These are phyloP conservation scores for maize (Zea mays) DNA, from an alignment of 176 grass and related monocot genomes.

Conservation along the genomic window DNA sequence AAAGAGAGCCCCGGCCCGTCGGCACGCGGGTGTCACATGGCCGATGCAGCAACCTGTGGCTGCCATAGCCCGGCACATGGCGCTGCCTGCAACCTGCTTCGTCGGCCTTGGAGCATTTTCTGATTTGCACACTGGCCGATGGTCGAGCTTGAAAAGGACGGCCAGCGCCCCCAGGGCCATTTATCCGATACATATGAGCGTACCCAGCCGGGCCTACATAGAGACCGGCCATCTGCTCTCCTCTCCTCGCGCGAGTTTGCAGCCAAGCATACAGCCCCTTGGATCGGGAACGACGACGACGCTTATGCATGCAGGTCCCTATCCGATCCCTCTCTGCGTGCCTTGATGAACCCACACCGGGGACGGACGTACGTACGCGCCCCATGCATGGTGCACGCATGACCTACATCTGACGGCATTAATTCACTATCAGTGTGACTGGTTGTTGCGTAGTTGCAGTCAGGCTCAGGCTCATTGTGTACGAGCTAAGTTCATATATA, in stretches of 20 bases:
- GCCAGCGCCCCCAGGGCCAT: conserved; percentile 41
- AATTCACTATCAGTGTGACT: too few relatives aligned
- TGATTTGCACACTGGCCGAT: not conserved
- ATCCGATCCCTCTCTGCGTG: too few relatives aligned
- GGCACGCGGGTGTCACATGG: conserved; percentile 53
- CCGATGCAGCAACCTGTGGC: conserved; percentile 36
- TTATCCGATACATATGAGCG: not conserved
- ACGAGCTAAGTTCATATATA: too few relatives aligned
- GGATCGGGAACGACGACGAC: not conserved
- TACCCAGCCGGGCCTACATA: not conserved
- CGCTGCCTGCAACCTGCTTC: conserved; percentile 33
- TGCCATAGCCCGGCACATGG: conserved; percentile 39
- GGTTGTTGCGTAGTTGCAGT: too few relatives aligned
- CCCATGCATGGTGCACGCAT: not conserved
- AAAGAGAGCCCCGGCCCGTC: not conserved
- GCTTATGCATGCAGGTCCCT: not conserved
- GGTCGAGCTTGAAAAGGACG: conserved; percentile 1
- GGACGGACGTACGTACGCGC: not conserved
- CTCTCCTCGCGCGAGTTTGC: too few relatives aligned
- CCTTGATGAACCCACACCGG: not conserved
- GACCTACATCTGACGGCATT: not conserved
- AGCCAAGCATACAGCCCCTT: not conserved
- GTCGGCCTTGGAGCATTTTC: not conserved
- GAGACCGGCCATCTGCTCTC: not conserved
- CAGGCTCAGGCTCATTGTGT: too few relatives aligned